Conservation (phyloP, 352 stramenopile species). For the Pythium rhizo-oryzae region DNA sequence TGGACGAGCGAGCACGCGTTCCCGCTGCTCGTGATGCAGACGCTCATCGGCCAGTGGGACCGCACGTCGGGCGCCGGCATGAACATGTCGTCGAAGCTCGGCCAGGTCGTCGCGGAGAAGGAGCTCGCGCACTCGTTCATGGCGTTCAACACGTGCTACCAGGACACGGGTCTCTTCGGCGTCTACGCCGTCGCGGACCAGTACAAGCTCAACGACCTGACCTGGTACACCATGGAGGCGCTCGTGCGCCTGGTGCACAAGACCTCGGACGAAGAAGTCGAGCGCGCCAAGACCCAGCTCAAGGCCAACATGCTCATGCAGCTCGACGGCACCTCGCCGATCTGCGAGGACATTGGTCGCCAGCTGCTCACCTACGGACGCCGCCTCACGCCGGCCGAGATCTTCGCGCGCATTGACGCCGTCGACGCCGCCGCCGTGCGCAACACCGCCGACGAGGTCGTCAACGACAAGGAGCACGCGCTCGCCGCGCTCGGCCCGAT, state of each 20-base stretch:
- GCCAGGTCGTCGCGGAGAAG: conserved; percentile 95
- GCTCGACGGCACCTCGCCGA: conserved; percentile 97
- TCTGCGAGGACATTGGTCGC: conserved; percentile 99
- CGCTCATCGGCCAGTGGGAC: conserved; percentile 92
- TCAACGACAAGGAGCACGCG: conserved; percentile 99
- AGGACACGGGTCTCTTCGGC: conserved; percentile 99
- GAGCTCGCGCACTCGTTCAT: conserved; percentile 98
- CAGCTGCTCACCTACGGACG: conserved; percentile 97
- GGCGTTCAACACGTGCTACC: conserved; percentile 99
- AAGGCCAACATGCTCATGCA: conserved; percentile 99
- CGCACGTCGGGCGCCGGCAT: conserved; percentile 91
- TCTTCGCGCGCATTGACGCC: conserved; percentile 99
- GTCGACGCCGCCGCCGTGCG: conserved; percentile 95
- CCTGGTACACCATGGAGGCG: conserved; percentile 94
- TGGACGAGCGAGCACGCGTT: conserved; percentile 99
- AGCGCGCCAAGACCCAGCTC: conserved; percentile 98
- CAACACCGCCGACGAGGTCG: conserved; percentile 82
- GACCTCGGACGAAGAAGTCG: conserved; percentile 97
- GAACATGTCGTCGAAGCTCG: conserved; percentile 97
- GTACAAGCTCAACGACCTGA: conserved; percentile 96
- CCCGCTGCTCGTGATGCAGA: conserved; percentile 98
- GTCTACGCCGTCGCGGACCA: conserved; percentile 96
- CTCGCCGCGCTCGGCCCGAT: conserved; percentile 97
- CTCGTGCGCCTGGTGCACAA: conserved; percentile 96
- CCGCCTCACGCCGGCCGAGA: conserved; percentile 98